Conservation (phyloP, 2,329 filamentous ascomycete species). For the Fusarium vanettenii region DNA sequence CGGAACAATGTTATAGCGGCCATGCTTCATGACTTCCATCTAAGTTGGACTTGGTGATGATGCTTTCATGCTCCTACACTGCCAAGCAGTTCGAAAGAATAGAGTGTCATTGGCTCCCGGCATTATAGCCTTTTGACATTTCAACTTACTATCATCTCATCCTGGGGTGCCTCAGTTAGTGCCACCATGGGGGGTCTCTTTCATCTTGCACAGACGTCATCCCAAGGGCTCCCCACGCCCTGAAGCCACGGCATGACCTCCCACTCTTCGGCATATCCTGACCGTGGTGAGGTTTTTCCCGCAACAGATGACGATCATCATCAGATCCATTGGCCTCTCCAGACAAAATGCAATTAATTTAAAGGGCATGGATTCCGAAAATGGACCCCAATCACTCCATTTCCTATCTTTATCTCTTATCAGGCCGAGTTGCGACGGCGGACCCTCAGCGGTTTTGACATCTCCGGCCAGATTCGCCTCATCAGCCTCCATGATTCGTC, state of each 20-base stretch:
- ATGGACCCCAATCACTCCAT: not conserved
- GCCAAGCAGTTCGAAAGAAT: not conserved
- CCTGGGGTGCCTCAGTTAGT: not conserved
- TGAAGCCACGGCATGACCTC: not conserved
- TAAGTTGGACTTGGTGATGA: not conserved
- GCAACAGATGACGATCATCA: conserved; percentile 4
- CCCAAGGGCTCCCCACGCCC: not conserved
- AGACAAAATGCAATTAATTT: not conserved
- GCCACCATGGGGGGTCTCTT: not conserved
- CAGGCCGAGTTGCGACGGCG: conserved; percentile 25
- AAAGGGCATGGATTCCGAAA: conserved; percentile 15
- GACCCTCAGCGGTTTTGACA: conserved; percentile 36
- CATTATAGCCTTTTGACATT: not conserved
- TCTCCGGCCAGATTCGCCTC: conserved; percentile 40
- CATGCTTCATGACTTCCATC: not conserved
- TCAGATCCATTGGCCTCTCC: conserved; percentile 12
- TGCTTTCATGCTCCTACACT: not conserved
- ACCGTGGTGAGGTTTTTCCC: conserved; percentile 1
- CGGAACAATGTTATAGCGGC: conserved; percentile 26
- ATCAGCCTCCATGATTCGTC: conserved; percentile 43
- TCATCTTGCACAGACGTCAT: not conserved
- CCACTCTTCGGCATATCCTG: conserved; percentile 5
- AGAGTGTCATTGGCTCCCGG: not conserved
- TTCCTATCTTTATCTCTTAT: conserved; percentile 33
- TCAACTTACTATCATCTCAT: not conserved